Conservation (phyloP, 2,329 filamentous ascomycete species). For the Monilinia laxa region DNA sequence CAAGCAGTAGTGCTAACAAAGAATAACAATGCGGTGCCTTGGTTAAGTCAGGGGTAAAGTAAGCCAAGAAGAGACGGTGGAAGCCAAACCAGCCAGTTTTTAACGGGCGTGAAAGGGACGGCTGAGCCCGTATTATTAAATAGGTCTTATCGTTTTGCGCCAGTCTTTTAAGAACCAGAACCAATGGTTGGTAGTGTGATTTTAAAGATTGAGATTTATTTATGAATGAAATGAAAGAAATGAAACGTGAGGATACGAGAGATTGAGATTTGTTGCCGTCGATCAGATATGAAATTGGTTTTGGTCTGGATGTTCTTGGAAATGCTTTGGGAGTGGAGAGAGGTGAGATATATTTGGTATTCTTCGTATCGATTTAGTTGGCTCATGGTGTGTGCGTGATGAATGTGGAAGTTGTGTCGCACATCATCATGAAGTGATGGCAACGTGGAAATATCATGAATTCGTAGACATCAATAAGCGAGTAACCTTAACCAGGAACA, state of each 20-base stretch:
- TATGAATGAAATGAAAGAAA: not conserved
- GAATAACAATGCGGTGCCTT: constrained; percentile 28
- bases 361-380: not conserved
- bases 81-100: not conserved
- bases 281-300: constrained; percentile 10
- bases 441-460: constrained; percentile 14
- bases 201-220: not conserved
- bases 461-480: not conserved
- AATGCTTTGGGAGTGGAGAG: too few relatives aligned
- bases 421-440: constrained; percentile 6
- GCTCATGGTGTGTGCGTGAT: not conserved
- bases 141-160: not conserved
- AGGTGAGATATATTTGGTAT: not conserved
- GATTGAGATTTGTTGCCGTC: constrained; percentile 3
- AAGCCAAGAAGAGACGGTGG: constrained; percentile 18
- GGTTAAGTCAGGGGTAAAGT: constrained; percentile 28
- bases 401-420: constrained; percentile 4
- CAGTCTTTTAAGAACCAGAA: not conserved
- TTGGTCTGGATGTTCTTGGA: not conserved
- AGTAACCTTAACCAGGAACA: too few relatives aligned
- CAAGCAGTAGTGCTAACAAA: not conserved
- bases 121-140: constrained; percentile 6
- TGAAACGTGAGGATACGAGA: constrained; percentile 11
- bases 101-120: not conserved
- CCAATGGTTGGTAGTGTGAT: not conserved